Conservation (phyloP, 2,329 filamentous ascomycete species). For the Cercospora sp. region DNA sequence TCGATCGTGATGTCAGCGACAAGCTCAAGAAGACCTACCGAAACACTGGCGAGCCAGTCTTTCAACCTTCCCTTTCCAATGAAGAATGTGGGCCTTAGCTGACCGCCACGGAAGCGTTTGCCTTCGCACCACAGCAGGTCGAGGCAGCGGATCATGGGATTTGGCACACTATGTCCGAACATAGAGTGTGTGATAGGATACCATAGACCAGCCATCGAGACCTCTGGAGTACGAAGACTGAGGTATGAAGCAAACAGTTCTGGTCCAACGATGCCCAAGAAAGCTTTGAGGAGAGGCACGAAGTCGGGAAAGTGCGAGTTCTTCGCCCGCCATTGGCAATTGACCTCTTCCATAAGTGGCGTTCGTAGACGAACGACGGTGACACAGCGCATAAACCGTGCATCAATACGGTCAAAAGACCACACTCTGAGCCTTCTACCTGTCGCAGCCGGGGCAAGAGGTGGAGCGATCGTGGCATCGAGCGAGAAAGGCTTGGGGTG, state of each 20-base stretch:
- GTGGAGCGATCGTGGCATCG: slow-evolving; percentile 5
- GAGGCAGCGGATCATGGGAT: neutral
- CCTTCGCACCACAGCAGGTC: neutral
- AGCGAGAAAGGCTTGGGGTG: neutral
- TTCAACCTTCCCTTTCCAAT: neutral
- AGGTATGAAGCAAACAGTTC: neutral
- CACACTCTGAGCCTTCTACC: neutral
- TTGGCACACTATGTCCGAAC: neutral
- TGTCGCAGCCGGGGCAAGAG: neutral
- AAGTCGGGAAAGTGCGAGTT: neutral
- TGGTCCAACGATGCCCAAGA: neutral
- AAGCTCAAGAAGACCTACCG: neutral
- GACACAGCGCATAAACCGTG: neutral
- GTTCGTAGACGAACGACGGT: neutral
- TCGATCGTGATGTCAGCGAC: neutral
- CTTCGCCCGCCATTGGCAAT: neutral
- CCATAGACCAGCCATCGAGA: neutral
- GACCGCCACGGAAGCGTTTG: neutral
- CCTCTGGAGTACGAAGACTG: neutral
- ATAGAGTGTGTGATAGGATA: neutral
- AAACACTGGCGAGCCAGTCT: neutral
- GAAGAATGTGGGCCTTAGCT: neutral
- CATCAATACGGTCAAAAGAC: neutral
- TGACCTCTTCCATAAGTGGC: neutral
- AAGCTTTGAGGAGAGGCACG: neutral